Conservation (phyloP, 345 rosid genomes). For the Geranium brycei region DNA sequence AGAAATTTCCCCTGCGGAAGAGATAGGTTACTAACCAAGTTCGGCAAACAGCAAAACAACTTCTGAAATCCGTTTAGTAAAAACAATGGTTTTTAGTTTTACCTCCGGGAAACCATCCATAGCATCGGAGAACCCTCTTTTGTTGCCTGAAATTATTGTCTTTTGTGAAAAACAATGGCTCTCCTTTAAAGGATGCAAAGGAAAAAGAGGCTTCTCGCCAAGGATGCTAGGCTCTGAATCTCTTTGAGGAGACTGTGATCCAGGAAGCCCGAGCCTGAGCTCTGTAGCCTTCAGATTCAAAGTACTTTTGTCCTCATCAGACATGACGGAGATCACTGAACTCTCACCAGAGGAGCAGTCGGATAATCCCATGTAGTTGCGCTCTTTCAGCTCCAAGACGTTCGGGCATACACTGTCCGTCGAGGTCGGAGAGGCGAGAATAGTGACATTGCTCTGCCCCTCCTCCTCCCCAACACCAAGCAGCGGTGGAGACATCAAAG, state of each 20-base stretch:
- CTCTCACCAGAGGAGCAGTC: conserved; percentile 38
- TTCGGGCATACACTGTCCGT: conserved; percentile 29
- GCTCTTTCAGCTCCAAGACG: conserved; percentile 26
- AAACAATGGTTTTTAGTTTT: conserved; percentile 1
- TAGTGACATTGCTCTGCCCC: conserved; percentile 29
- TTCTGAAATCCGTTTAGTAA: conserved; percentile 4
- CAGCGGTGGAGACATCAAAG: conserved; percentile 45
- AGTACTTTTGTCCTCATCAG: conserved; percentile 20
- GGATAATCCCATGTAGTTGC: conserved; percentile 44
- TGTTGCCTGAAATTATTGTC: conserved; percentile 41
- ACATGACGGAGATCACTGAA: conserved; percentile 16
- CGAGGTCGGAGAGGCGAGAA: conserved; percentile 33
- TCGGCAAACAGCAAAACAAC: conserved; percentile 5
- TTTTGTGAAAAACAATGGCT: conserved; percentile 25
- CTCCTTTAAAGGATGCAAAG: conserved; percentile 43
- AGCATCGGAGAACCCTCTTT: conserved; percentile 59
- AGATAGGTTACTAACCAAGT: conserved; percentile 12
- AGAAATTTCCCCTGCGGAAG: conserved; percentile 36
- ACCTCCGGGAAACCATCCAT: conserved; percentile 50
- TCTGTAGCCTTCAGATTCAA: conserved; percentile 56
- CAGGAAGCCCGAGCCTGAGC: conserved; percentile 63
- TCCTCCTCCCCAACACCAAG: conserved; percentile 38
- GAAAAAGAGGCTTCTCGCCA: conserved; percentile 52
- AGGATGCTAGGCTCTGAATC: conserved; percentile 23
- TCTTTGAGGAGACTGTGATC: conserved; percentile 51